phyloP scores from a whole-genome alignment of 345 rosid genomes.

The Hibiscus tridactylites region DNA sequence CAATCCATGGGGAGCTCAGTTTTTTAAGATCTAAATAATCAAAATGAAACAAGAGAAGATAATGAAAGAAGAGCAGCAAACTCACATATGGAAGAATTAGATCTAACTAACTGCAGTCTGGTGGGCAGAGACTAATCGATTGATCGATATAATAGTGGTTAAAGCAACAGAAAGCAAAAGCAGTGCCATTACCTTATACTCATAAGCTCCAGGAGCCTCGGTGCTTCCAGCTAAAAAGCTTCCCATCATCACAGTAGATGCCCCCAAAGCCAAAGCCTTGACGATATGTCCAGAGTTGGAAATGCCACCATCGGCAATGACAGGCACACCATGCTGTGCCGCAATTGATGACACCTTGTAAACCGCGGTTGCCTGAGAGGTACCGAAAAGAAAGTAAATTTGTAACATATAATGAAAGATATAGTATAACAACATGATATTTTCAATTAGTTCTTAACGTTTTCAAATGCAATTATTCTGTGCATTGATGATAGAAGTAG shows the following conservation, averaged over 20 bases:
- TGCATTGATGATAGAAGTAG: too few species aligned
- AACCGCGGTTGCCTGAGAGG: slow-evolving; percentile 73
- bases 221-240: slow-evolving; percentile 87
- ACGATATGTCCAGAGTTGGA: slow-evolving; percentile 90
- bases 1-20: not conserved
- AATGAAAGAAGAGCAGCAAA: not conserved
- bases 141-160: not conserved
- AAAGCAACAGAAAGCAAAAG: not conserved
- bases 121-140: not conserved
- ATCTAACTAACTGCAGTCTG: not conserved
- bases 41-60: too few species aligned
- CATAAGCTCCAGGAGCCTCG: slow-evolving; percentile 80
- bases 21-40: not conserved
- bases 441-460: too few species aligned
- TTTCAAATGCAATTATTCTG: too few species aligned
- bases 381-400: not conserved
- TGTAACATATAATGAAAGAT: not conserved
- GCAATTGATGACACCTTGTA: slow-evolving; percentile 83
- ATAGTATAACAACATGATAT: not conserved
- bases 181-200: slow-evolving; percentile 37
- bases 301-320: slow-evolving; percentile 96
- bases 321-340: slow-evolving; percentile 67
- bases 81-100: not conserved
- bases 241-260: slow-evolving; percentile 98
- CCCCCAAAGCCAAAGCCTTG: slow-evolving; percentile 79